Conservation (phyloP, 164 flowering plant species). For the Chimonanthus praecox region DNA sequence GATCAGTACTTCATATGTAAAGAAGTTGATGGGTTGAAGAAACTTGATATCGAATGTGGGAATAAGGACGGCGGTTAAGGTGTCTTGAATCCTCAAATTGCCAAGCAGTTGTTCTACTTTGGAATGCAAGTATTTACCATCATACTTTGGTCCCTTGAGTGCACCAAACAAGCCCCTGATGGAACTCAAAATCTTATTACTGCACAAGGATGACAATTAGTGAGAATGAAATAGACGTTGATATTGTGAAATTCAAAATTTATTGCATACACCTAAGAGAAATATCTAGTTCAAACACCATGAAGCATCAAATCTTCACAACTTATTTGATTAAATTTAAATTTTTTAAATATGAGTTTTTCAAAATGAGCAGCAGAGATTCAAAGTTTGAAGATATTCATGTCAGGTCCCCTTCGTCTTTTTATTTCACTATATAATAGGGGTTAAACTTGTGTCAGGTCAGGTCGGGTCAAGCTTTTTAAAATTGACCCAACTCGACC, state of each 20-base stretch:
- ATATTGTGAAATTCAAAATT: no score
- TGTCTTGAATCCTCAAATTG: slow-evolving; percentile 10
- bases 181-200: slow-evolving; percentile 2
- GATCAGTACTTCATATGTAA: slow-evolving; percentile 16
- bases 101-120: slow-evolving; percentile 9
- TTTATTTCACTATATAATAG: no score
- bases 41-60: slow-evolving; percentile 18
- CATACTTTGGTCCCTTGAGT: slow-evolving; percentile 15
- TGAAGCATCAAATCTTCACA: no score
- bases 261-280: no score
- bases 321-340: no score
- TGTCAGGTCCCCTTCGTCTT: background rate
- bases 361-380: no score
- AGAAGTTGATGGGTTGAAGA: slow-evolving; percentile 31
- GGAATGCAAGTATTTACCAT: slow-evolving; percentile 14
- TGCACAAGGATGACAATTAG: background rate
- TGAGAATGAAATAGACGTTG: background rate
- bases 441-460: background rate
- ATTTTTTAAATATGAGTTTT: no score
- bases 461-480: no score
- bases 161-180: background rate
- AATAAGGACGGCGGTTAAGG: slow-evolving; percentile 18
- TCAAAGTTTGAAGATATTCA: no score
- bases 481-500: no score
- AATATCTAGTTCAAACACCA: no score